Evolutionary conservation across 768 basidiomycete genomes (phyloP).

Genomic region (Tulasnella calospora): DNA sequence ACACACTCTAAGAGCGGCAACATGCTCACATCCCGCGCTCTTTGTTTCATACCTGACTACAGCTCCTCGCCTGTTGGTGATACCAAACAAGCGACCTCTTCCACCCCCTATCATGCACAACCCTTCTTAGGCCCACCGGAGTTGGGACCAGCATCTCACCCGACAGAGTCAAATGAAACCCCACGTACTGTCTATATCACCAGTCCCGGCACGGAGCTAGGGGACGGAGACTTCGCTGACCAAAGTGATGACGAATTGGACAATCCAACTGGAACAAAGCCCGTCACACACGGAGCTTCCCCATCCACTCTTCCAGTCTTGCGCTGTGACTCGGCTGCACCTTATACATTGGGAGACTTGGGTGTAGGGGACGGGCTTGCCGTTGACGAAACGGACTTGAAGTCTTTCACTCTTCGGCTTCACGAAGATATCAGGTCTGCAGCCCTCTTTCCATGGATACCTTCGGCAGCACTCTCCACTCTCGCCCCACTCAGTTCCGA

Average conservation of each 20-base stretch:
- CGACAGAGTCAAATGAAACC: slow-evolving; percentile 4
- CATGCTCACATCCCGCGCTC: background rate
- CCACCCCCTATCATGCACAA: background rate
- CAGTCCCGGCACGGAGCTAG: slow-evolving; percentile 14
- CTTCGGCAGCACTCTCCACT: background rate
- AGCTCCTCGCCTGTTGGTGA: background rate
- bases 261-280: background rate
- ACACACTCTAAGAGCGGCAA: background rate
- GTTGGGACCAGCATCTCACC: background rate
- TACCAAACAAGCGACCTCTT: background rate
- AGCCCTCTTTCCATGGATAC: background rate
- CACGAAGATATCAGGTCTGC: background rate
- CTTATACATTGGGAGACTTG: background rate
- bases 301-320: background rate
- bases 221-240: slow-evolving; percentile 14
- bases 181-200: background rate
- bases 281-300: background rate
- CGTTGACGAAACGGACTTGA: background rate
- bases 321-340: background rate
- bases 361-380: background rate
- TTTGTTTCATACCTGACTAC: background rate
- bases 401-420: background rate
- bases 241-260: slow-evolving; percentile 10
- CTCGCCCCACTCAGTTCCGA: background rate
- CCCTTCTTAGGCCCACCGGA: background rate